Evolutionary conservation across 2,329 filamentous ascomycete genomes (phyloP), one percentile per base, ranked within the genome.

Genomic region (Ophiocordyceps sinensis): DNA sequence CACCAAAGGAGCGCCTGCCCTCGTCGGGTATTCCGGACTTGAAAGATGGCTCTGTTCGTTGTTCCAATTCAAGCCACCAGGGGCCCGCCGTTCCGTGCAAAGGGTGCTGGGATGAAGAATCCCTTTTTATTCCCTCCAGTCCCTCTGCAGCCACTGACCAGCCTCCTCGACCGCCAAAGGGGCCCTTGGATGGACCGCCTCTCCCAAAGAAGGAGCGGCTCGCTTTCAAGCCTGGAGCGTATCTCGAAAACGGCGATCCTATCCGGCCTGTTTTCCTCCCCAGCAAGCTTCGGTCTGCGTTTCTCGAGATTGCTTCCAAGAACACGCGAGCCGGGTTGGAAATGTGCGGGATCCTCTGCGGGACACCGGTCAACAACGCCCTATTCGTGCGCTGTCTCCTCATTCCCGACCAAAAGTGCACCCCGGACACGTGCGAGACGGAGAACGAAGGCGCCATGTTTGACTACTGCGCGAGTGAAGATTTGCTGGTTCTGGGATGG

Each of bases 321-420:
- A 96, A 98, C 57, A 98, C 91, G 0, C 65, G 66, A 28, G 70
- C 70, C 4, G 93, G 93, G 30, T 71, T 96, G 15, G 91, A 98
- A 63, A 96, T 91, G 50, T 96, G 91, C 56, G 91, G 89, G 30
- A 89, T 98, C 49, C 72, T 98, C 11, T 94, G 87, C 54, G 91
- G 89, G 8, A 89, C 85, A 1, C 70, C 88, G 1, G 83, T 94
- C 53, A 89, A 88, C 50, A 95, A 95, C 56, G 91, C 91, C 1
- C 70, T 98, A 3, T 96, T 96, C 63, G 79, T 98, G 44, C 85
- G 82, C 5, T 79, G 82, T 42, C 73, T 98, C 5, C 73, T 98
- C 21, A 88, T 98, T 19, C 91, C 91, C 0, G 84, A 94, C 54
- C 91, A 98, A 58, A 82, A 78, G 41, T 82, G 82, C 53, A 95